Conservation (phyloP, 345 rosid species). For the Diplotaxis tenuifolia region DNA sequence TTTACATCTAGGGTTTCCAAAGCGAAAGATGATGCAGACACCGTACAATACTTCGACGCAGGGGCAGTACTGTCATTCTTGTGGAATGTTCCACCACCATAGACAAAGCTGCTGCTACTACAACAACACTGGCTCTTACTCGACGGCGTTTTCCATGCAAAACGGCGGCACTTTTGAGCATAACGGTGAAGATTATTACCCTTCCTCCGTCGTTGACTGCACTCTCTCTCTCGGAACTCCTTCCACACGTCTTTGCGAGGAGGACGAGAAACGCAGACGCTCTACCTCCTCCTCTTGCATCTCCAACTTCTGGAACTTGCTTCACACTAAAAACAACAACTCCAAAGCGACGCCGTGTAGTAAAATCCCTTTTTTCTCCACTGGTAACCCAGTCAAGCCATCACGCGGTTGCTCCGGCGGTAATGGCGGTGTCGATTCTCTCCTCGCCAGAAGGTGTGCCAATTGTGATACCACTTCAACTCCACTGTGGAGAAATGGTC, state of each 20-base stretch:
- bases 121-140: slow-evolving; percentile 22
- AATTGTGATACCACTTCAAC: slow-evolving; percentile 90
- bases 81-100: slow-evolving; percentile 38
- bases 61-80: slow-evolving; percentile 35
- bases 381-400: background rate
- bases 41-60: slow-evolving; percentile 37
- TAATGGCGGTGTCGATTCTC: slow-evolving; percentile 37
- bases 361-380: background rate
- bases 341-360: slow-evolving; percentile 38
- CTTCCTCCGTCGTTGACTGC: slow-evolving; percentile 68
- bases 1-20: slow-evolving; percentile 7
- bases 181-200: slow-evolving; percentile 25
- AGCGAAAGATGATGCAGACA: slow-evolving; percentile 34
- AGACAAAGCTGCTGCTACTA: slow-evolving; percentile 30
- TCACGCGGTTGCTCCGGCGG: slow-evolving; percentile 28
- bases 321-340: slow-evolving; percentile 40
- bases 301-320: slow-evolving; percentile 64
- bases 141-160: slow-evolving; percentile 32
- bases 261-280: slow-evolving; percentile 45
- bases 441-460: slow-evolving; percentile 79
- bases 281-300: slow-evolving; percentile 40
- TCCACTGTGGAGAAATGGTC: slow-evolving; percentile 86
- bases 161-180: slow-evolving; percentile 26
- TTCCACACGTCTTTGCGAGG: slow-evolving; percentile 63
- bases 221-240: slow-evolving; percentile 90